A percentile compares a stretch with the other conserved stretches of the same genome.
Conservation (phyloP, 108 stramenopile species). For the Cyclotella sp. region DNA sequence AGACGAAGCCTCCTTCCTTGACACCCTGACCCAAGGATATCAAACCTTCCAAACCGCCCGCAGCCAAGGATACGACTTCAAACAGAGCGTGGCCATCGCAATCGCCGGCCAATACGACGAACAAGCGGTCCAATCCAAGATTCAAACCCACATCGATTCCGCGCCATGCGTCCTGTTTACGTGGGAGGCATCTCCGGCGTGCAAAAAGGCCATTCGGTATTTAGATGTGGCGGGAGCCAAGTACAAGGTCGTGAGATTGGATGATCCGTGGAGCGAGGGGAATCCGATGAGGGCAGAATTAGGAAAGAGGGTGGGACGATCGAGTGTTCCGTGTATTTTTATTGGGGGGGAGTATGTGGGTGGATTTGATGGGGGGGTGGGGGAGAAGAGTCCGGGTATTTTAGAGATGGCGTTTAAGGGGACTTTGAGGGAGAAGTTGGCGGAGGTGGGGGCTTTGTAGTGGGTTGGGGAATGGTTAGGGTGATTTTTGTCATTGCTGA, state of each 20-base stretch:
- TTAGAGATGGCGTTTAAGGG: conserved; percentile 72
- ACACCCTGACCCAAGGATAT: conserved; percentile 34
- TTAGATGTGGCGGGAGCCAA: conserved; percentile 54
- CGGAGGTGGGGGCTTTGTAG: conserved; percentile 37
- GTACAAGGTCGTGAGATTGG: conserved; percentile 67
- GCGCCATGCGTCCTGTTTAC: conserved; percentile 68
- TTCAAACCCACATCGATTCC: conserved; percentile 55
- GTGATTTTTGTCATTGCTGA: no score
- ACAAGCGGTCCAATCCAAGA: conserved; percentile 40
- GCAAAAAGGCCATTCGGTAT: conserved; percentile 68
- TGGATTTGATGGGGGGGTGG: conserved; percentile 72
- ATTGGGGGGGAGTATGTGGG: conserved; percentile 74
- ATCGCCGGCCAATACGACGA: conserved; percentile 72
- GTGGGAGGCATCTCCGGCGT: conserved; percentile 70
- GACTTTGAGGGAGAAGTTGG: conserved; percentile 52
- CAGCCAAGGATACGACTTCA: conserved; percentile 57
- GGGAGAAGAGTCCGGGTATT: conserved; percentile 66
- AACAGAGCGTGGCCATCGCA: conserved; percentile 57
- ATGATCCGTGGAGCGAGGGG: conserved; percentile 74
- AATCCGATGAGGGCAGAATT: conserved; percentile 71
- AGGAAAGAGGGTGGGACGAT: conserved; percentile 64
- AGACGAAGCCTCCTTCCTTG: conserved; percentile 27
- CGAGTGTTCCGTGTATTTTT: conserved; percentile 67
- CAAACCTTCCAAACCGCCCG: conserved; percentile 41
- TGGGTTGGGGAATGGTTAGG: not conserved